A percentile compares a stretch with the other conserved stretches of the same genome.
phyloP scores from a whole-genome alignment of 192 early-diverging fungal genomes.

The Umbelopsis isabellina region DNA sequence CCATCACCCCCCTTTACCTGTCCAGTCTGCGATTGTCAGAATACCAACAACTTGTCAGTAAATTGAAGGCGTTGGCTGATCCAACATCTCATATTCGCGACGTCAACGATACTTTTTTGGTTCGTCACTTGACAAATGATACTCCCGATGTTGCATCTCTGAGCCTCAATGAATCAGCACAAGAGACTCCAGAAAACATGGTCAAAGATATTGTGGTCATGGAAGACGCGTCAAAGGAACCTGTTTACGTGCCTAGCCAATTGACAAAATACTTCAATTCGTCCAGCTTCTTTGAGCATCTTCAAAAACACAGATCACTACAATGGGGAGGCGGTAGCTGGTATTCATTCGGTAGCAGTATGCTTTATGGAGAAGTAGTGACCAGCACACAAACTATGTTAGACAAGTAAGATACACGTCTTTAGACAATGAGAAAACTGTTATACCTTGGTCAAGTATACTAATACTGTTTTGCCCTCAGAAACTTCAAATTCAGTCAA shows the following conservation, averaged over 20 bases:
- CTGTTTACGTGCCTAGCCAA: slow-evolving; percentile 40
- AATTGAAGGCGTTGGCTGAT: slow-evolving; percentile 19
- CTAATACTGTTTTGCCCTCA: slow-evolving; percentile 26
- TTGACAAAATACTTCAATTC: slow-evolving; percentile 67
- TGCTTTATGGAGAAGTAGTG: slow-evolving; percentile 80
- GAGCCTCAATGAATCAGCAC: slow-evolving; percentile 22
- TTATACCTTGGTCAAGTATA: not conserved
- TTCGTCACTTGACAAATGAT: slow-evolving; percentile 21
- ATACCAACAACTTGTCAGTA: slow-evolving; percentile 8
- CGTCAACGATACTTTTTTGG: slow-evolving; percentile 43
- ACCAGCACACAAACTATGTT: slow-evolving; percentile 93
- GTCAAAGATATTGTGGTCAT: slow-evolving; percentile 47
- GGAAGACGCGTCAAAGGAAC: slow-evolving; percentile 29
- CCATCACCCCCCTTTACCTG: slow-evolving; percentile 48
- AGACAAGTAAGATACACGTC: slow-evolving; percentile 64
- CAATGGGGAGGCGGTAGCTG: slow-evolving; percentile 37
- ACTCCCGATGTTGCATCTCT: not conserved
- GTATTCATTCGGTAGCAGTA: slow-evolving; percentile 65
- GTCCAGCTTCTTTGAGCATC: slow-evolving; percentile 49
- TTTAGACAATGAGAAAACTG: too few relatives aligned
- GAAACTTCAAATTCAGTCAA: slow-evolving; percentile 69
- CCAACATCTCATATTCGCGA: slow-evolving; percentile 37
- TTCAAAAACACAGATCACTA: slow-evolving; percentile 48
- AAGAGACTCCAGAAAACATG: slow-evolving; percentile 41
- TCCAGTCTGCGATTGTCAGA: slow-evolving; percentile 24